These are phyloP conservation scores for Pseudonectria foliicola DNA, from an alignment of 2,329 filamentous ascomycete species.

Conservation along the genomic window DNA sequence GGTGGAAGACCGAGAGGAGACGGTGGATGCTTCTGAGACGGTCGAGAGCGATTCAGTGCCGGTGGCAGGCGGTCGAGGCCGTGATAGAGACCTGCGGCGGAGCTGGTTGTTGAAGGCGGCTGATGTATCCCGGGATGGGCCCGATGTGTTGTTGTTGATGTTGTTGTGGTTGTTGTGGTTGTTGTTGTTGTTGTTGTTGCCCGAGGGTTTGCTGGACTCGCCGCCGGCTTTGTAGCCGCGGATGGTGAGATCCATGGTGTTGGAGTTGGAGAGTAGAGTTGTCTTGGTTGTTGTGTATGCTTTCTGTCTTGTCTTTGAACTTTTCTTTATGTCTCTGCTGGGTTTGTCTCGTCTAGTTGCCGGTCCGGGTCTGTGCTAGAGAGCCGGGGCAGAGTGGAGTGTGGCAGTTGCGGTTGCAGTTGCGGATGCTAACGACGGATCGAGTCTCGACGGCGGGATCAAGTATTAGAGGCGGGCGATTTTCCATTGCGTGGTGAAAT, in stretches of 20 bases:
- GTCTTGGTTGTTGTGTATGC: background rate
- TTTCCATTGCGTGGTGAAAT: too few species aligned
- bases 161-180: conserved; percentile 9
- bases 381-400: too few species aligned
- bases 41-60: conserved; percentile 11
- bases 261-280: too few species aligned
- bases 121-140: conserved; percentile 7
- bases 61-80: conserved; percentile 9
- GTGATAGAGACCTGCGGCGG: background rate
- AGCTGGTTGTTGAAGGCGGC: conserved; percentile 10
- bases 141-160: conserved; percentile 5
- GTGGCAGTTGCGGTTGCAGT: too few species aligned
- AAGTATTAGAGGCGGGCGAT: too few species aligned
- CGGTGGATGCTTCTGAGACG: conserved; percentile 17
- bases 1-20: conserved; percentile 8
- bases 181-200: too few species aligned
- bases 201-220: conserved; percentile 9
- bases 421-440: too few species aligned
- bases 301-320: background rate
- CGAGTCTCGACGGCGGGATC: too few species aligned
- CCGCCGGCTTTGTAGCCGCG: conserved; percentile 16
- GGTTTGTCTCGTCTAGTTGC: too few species aligned
- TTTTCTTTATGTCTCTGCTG: conserved; percentile 9
- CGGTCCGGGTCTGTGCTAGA: too few species aligned
- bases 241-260: conserved; percentile 19